Evolutionary conservation across 306 rosid genomes (phyloP).

Genomic region (Mucuna pruriens): DNA sequence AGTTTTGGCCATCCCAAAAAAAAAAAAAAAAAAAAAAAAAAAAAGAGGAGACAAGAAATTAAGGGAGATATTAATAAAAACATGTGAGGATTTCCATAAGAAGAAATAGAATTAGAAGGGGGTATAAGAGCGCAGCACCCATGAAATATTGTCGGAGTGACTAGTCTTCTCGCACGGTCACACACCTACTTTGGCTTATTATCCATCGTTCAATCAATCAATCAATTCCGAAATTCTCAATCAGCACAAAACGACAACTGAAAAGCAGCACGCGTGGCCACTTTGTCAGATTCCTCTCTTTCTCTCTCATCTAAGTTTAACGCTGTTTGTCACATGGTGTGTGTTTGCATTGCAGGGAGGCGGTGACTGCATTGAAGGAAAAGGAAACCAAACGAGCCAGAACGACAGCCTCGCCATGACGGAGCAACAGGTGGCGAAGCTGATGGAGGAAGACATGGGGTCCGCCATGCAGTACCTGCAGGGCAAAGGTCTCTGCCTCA

Average conservation of each 20-base stretch:
- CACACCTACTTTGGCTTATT: slow-evolving; percentile 34
- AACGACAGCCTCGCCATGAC: slow-evolving; percentile 79
- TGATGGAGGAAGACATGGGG: slow-evolving; percentile 98
- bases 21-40: too few relatives aligned
- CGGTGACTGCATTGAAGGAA: slow-evolving; percentile 70
- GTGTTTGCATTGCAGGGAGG: slow-evolving; percentile 57
- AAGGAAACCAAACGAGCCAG: slow-evolving; percentile 52
- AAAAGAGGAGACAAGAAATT: neutral
- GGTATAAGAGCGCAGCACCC: neutral
- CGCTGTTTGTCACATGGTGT: slow-evolving; percentile 9
- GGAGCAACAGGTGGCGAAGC: slow-evolving; percentile 94
- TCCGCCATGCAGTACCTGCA: slow-evolving; percentile 98
- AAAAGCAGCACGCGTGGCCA: slow-evolving; percentile 88
- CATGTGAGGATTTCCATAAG: slow-evolving; percentile 30
- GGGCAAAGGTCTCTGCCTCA: slow-evolving; percentile 96
- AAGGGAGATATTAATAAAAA: neutral
- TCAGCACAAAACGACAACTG: slow-evolving; percentile 69
- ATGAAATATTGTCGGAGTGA: slow-evolving; percentile 41
- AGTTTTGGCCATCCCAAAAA: neutral
- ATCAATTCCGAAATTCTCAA: slow-evolving; percentile 44
- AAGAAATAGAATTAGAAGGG: slow-evolving; percentile 22
- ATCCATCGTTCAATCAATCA: slow-evolving; percentile 6
- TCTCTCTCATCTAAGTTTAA: neutral
- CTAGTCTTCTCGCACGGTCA: neutral
- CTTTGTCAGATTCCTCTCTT: slow-evolving; percentile 69